Conservation (phyloP, 768 basidiomycete genomes). For the Boletus reticulatus region DNA sequence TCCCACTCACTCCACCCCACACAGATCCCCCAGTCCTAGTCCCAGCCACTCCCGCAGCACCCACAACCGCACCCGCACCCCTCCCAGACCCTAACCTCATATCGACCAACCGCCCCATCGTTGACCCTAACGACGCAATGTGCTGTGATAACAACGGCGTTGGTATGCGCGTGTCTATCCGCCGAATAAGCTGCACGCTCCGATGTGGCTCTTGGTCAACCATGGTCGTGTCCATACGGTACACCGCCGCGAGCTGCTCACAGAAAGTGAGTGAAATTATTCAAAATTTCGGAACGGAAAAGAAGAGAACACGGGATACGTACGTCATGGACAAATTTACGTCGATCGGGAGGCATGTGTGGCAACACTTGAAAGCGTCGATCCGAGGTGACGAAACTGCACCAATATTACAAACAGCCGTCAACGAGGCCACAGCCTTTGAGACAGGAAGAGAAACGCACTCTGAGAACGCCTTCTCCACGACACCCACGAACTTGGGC, state of each 20-base stretch:
- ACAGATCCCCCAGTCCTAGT: neutral
- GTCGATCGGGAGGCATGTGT: conserved; percentile 73
- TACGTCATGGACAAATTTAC: conserved; percentile 82
- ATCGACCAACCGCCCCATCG: conserved; percentile 62
- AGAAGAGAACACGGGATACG: conserved; percentile 21
- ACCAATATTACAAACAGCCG: neutral
- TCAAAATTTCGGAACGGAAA: neutral
- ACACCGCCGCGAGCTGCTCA: conserved; percentile 66
- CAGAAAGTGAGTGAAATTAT: neutral
- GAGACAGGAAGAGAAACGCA: conserved; percentile 37
- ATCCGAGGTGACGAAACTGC: conserved; percentile 66
- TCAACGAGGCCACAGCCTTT: neutral
- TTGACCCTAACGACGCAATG: conserved; percentile 31
- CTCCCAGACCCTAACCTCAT: conserved; percentile 35
- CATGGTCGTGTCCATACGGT: conserved; percentile 81
- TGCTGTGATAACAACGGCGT: conserved; percentile 60
- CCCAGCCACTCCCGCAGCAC: neutral
- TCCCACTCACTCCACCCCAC: neutral
- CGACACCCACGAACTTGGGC: conserved; percentile 64
- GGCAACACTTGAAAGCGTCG: conserved; percentile 73
- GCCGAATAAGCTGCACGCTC: conserved; percentile 78
- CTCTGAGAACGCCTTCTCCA: conserved; percentile 83
- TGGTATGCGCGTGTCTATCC: conserved; percentile 81
- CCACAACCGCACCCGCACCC: neutral
- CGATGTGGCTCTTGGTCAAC: conserved; percentile 91